Evolutionary conservation across 2,329 filamentous ascomycete species (phyloP), one percentile per base, ranked within the genome.

Genomic region (Pyrenochaeta sp.): DNA sequence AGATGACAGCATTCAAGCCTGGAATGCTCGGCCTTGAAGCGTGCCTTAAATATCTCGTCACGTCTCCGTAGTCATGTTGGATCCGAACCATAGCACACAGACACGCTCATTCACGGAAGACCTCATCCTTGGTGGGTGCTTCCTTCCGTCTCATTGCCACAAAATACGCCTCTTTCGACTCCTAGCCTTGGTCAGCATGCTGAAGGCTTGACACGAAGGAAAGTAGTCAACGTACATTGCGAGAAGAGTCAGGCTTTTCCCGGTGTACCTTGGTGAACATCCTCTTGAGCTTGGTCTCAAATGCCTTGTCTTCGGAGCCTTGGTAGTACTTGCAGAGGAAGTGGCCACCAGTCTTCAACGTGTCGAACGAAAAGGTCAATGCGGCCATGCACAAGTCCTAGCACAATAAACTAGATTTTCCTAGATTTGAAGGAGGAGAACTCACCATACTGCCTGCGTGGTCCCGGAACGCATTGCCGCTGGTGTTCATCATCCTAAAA

Each of bases 271-370:
- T 89, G 13, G 77, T 74, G 67, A 99, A 99, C 60, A 96, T 75
- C 35, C 80, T 83, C 67, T 83, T 89, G 27, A 99, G 77, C 58
- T 83, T 83, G 49, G 74, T 78, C 74, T 96, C 90, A 8, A 99
- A 73, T 1, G 76, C 77, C 72, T 89, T 92, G 64, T 97, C 93
- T 70, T 96, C 92, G 4, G 80, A 71, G 3, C 94, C 94, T 69
- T 96, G 90, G 71, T 97, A 99, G 72, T 96, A 99, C 72, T 99
- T 99, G 81, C 93, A 96, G 30, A 99, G 82, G 60, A 99, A 96
- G 68, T 96, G 88, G 2, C 95, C 94, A 14, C 90, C 90, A 3
- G 82, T 74, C 58, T 83, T 86, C 15, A 99, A 80, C 6, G 90
- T 94, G 58, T 96, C 90, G 71, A 85, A 89, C 36, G 88, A 86